A percentile compares a stretch with the other conserved stretches of the same genome.
Evolutionary conservation across 805 yeast species (phyloP).

Genomic region (Candida patagonica): DNA sequence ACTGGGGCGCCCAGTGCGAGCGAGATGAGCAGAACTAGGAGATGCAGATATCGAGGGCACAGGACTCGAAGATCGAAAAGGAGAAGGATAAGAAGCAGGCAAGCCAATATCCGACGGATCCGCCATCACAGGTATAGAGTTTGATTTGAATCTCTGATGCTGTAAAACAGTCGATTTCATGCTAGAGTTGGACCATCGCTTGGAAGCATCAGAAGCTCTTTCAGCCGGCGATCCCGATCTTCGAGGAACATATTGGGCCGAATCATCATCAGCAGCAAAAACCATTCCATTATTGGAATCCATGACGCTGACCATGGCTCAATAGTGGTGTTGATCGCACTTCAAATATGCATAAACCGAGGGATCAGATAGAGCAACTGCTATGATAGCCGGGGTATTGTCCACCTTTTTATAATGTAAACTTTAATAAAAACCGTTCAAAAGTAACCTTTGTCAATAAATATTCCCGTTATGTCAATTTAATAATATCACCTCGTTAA

Average conservation of each 20-base stretch:
- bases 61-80: not conserved
- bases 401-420: too few relatives aligned
- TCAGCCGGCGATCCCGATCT: not conserved
- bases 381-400: too few relatives aligned
- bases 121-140: not conserved
- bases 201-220: not conserved
- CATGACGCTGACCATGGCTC: not conserved
- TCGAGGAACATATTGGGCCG: not conserved
- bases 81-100: not conserved
- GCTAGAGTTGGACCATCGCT: not conserved
- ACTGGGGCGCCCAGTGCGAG: too few relatives aligned
- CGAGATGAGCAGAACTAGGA: not conserved
- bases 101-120: not conserved
- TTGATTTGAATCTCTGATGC: not conserved
- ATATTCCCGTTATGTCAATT: too few relatives aligned
- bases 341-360: too few relatives aligned
- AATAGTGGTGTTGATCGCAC: too few relatives aligned
- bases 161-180: not conserved
- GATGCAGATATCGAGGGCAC: not conserved
- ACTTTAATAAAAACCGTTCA: too few relatives aligned
- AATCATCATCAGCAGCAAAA: constrained; percentile 1
- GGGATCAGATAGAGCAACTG: too few relatives aligned
- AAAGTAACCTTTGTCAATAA: too few relatives aligned
- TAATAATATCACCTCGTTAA: too few relatives aligned
- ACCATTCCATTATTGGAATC: not conserved